Evolutionary conservation across 192 early-diverging fungal genomes (phyloP), one percentile per base, ranked within the genome.

Genomic region (Radiomyces spectabilis): DNA sequence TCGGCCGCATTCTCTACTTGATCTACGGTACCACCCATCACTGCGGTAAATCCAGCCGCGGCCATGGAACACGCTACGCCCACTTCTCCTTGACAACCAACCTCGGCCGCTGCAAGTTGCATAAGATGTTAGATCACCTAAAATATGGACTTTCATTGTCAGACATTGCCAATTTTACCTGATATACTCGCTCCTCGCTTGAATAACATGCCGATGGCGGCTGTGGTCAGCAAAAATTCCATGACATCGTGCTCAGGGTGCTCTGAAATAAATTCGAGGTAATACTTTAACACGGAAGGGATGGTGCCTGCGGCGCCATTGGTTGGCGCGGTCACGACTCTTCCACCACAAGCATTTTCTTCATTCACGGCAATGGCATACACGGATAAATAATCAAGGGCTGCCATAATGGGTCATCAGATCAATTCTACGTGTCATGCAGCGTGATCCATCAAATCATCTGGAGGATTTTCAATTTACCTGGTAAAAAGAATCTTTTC

Each of bases 41-140:
- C 92, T 12, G 92, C 92, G 12, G 91, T 82, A 54, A 94, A 94
- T 7, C 83, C 94, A 0, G 87, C 94, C 21, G 94, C 92, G 15
- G 88, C 89, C 94, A 97, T 97, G 34, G 86, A 88, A 64, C 94
- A 97, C 16, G 94, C 91, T n/a, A 97, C 94, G 41, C 94, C 94
- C 9, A 97, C 92, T 69, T 97, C 94, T 40, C 94, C 94, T 66
- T 93, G 92, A 66, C 94, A 97, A 47, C 94, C 94, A 86, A 97
- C 91, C 71, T 97, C 94, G 9, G 94, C 94, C 0, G 94, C 53
- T 32, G 9, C 88, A 44, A 24, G 25, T n/a, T n/a, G n/a, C n/a
- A n/a, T n/a, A n/a, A n/a, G n/a, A n/a, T n/a, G n/a, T n/a, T n/a
- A n/a, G n/a, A n/a, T n/a, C n/a, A n/a, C n/a, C n/a, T n/a, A n/a